Evolutionary conservation across 164 flowering plant genomes (phyloP).

Genomic region (Amborella trichopoda): DNA sequence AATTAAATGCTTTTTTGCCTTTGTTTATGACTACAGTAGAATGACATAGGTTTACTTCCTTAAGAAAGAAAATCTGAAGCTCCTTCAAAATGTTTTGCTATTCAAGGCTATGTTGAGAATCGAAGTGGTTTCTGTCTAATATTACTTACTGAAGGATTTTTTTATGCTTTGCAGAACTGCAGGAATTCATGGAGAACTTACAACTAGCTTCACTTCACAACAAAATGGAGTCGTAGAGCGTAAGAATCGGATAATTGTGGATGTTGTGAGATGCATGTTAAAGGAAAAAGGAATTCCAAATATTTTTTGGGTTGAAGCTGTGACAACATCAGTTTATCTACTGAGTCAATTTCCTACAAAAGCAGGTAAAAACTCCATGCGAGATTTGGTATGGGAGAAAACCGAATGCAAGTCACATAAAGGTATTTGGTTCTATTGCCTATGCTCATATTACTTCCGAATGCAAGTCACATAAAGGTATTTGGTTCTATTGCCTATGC

Average conservation of each 20-base stretch:
- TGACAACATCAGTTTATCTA: neutral
- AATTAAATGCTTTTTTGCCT: neutral
- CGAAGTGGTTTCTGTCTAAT: neutral
- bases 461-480: neutral
- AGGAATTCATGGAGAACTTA: neutral
- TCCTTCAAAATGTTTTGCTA: neutral
- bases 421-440: neutral
- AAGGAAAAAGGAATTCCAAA: neutral
- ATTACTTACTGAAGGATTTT: neutral
- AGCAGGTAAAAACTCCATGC: neutral
- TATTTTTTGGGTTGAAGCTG: neutral
- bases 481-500: no score
- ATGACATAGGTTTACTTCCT: neutral
- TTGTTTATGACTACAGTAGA: neutral
- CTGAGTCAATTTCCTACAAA: neutral
- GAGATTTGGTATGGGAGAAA: neutral
- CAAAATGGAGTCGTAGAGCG: neutral
- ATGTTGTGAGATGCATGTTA: neutral
- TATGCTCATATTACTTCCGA: neutral
- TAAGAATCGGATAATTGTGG: neutral
- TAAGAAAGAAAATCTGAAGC: neutral
- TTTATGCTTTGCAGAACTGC: neutral
- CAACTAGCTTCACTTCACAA: neutral
- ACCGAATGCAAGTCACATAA: neutral
- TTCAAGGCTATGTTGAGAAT: neutral